Percentiles rank a stretch among this genome's conserved stretches.
phyloP scores from a whole-genome alignment of 2,329 filamentous ascomycete genomes.

The Epicoccum sorghinum region DNA sequence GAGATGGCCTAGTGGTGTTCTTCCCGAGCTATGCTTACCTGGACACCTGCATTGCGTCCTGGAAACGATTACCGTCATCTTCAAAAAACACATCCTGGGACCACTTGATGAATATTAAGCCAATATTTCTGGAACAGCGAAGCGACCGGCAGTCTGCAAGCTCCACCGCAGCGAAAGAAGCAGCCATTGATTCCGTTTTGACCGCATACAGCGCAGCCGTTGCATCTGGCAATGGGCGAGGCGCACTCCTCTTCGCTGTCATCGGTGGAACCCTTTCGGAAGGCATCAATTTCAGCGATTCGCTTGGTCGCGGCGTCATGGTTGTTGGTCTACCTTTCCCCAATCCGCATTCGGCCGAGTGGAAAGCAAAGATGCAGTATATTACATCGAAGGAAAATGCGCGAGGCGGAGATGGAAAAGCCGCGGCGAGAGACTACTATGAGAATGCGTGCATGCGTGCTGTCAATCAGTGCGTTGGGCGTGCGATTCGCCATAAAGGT shows the following conservation, averaged over 20 bases:
- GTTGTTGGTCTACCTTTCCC: constrained; percentile 94
- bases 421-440: constrained; percentile 76
- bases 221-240: constrained; percentile 55
- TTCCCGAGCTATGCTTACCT: constrained; percentile 96
- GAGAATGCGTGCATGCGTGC: constrained; percentile 96
- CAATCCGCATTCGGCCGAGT: constrained; percentile 86
- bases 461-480: constrained; percentile 94
- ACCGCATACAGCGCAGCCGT: constrained; percentile 75
- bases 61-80: constrained; percentile 41
- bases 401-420: constrained; percentile 47
- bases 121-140: constrained; percentile 49
- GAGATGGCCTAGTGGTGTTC: constrained; percentile 91
- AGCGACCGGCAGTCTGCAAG: constrained; percentile 57
- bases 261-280: constrained; percentile 95
- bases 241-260: constrained; percentile 85
- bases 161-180: constrained; percentile 59
- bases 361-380: constrained; percentile 90
- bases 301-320: constrained; percentile 84
- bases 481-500: constrained; percentile 83
- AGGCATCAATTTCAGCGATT: constrained; percentile 97
- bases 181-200: constrained; percentile 70
- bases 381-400: constrained; percentile 68
- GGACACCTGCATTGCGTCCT: constrained; percentile 65
- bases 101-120: constrained; percentile 63
- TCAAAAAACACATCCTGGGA: constrained; percentile 56